Evolutionary conservation across 352 stramenopile genomes (phyloP).

Genomic region (Phytophthora europaea): DNA sequence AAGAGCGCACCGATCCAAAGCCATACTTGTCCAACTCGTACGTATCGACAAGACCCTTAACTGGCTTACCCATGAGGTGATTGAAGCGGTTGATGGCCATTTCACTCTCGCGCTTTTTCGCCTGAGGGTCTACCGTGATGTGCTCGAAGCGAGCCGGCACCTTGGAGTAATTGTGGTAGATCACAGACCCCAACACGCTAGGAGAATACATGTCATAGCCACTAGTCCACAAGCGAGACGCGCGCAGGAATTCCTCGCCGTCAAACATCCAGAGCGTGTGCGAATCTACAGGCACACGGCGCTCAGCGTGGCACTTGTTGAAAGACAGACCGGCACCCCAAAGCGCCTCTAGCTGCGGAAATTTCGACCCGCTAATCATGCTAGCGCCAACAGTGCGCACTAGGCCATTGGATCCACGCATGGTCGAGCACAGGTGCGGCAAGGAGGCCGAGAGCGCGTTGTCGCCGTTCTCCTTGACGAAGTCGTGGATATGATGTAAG

Average conservation of each 20-base stretch:
- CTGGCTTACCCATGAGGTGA: slow-evolving; percentile 60
- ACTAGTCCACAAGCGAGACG: slow-evolving; percentile 69
- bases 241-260: slow-evolving; percentile 75
- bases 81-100: slow-evolving; percentile 71
- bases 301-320: slow-evolving; percentile 87
- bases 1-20: slow-evolving; percentile 64
- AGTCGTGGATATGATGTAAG: slow-evolving; percentile 86
- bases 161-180: slow-evolving; percentile 86
- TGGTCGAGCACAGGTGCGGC: slow-evolving; percentile 83
- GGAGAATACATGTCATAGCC: slow-evolving; percentile 83
- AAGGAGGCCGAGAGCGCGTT: slow-evolving; percentile 70
- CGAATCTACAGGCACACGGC: slow-evolving; percentile 75
- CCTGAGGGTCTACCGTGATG: slow-evolving; percentile 53
- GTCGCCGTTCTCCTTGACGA: slow-evolving; percentile 81
- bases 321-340: slow-evolving; percentile 88
- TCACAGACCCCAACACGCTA: slow-evolving; percentile 60
- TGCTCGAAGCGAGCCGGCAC: slow-evolving; percentile 71
- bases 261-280: slow-evolving; percentile 88
- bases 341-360: slow-evolving; percentile 75
- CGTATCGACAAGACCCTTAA: slow-evolving; percentile 68
- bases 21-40: slow-evolving; percentile 71
- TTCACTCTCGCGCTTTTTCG: slow-evolving; percentile 59
- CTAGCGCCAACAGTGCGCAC: slow-evolving; percentile 83
- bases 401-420: slow-evolving; percentile 67
- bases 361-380: slow-evolving; percentile 82